Conservation (phyloP, 1,284 basidiomycete genomes). For the Agaricales sp. region DNA sequence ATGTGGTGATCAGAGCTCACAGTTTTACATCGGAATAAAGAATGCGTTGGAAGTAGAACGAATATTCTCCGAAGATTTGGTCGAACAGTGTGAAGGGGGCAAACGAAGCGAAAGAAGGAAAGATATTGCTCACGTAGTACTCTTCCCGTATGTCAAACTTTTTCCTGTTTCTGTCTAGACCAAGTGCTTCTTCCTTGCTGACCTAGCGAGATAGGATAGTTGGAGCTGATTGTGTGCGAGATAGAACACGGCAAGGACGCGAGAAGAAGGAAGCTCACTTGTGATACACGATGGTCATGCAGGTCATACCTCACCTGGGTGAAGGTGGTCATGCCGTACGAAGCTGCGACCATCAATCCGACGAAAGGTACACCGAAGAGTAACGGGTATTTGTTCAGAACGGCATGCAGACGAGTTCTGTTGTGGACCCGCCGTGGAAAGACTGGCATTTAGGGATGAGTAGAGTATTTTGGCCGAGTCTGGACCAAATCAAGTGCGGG, state of each 20-base stretch:
- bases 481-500: background rate
- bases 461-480: background rate
- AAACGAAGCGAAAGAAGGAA: background rate
- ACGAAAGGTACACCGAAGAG: conserved; percentile 87
- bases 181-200: conserved; percentile 76
- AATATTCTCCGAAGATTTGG: background rate
- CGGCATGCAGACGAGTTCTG: conserved; percentile 30
- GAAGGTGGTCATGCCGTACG: conserved; percentile 77
- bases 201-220: conserved; percentile 33
- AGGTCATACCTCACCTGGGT: conserved; percentile 90
- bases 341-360: conserved; percentile 76
- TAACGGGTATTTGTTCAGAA: conserved; percentile 47
- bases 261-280: conserved; percentile 32
- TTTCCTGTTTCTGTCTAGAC: conserved; percentile 71
- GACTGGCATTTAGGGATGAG: conserved; percentile 32
- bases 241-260: background rate
- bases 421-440: conserved; percentile 50
- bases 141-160: conserved; percentile 92
- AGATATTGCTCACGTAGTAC: conserved; percentile 70
- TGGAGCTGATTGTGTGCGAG: background rate
- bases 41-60: conserved; percentile 3
- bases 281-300: conserved; percentile 70
- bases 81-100: background rate
- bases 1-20: background rate
- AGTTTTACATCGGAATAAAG: conserved; percentile 6